Percentiles rank a stretch among this genome's conserved stretches.
phyloP scores from a whole-genome alignment of 2,329 filamentous ascomycete genomes.

The Hypoxylon rubiginosum region DNA sequence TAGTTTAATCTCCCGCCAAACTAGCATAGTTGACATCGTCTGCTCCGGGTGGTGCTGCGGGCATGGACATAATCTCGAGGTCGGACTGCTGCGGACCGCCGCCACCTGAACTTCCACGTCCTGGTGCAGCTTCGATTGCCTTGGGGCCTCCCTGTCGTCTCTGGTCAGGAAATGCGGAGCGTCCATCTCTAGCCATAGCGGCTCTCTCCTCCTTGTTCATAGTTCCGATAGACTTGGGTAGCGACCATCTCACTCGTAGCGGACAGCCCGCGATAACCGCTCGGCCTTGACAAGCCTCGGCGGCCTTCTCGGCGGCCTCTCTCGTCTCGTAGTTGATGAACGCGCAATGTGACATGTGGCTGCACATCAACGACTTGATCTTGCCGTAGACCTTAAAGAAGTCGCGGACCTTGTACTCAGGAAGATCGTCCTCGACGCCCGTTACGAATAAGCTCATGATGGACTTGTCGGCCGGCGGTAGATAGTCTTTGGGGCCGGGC shows the following conservation, averaged over 20 bases:
- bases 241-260: constrained; percentile 90
- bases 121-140: constrained; percentile 51
- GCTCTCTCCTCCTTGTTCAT: constrained; percentile 89
- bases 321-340: constrained; percentile 95
- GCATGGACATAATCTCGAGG: constrained; percentile 57
- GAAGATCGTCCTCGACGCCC: constrained; percentile 94
- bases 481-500: constrained; percentile 85
- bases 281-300: constrained; percentile 85
- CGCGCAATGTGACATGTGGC: constrained; percentile 96
- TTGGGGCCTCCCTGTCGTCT: constrained; percentile 53
- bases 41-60: constrained; percentile 84
- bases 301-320: constrained; percentile 86
- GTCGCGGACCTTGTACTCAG: constrained; percentile 89
- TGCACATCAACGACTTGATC: constrained; percentile 93
- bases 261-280: constrained; percentile 93
- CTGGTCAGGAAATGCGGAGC: constrained; percentile 65
- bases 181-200: constrained; percentile 83
- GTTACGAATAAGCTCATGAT: constrained; percentile 96
- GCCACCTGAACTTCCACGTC: constrained; percentile 48
- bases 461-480: constrained; percentile 84
- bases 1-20: constrained; percentile 79
- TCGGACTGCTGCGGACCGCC: constrained; percentile 45
- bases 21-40: constrained; percentile 87
- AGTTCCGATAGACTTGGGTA: constrained; percentile 90
- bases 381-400: constrained; percentile 92